These are phyloP conservation scores for Metschnikowia lunata DNA, from an alignment of 805 yeast species.

Conservation along the genomic window DNA sequence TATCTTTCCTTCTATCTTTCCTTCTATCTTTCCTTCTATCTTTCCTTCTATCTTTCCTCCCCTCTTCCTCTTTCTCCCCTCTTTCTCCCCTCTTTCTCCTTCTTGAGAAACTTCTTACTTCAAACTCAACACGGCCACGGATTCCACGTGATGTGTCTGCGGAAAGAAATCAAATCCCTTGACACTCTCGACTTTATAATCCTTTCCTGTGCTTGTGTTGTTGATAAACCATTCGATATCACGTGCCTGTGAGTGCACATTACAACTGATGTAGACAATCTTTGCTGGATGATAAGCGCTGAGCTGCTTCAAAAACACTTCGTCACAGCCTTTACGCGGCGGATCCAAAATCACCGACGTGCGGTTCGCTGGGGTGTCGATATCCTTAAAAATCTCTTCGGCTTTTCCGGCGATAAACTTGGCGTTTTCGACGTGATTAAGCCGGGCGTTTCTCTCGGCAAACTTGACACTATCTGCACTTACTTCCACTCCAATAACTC, in stretches of 20 bases:
- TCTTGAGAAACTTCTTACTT: slow-evolving; percentile 4
- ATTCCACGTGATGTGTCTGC: slow-evolving; percentile 88
- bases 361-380: slow-evolving; percentile 66
- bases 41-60: too few relatives aligned
- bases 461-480: slow-evolving; percentile 86
- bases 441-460: slow-evolving; percentile 75
- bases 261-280: slow-evolving; percentile 93
- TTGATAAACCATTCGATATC: slow-evolving; percentile 80
- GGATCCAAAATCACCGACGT: slow-evolving; percentile 95
- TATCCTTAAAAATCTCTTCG: slow-evolving; percentile 76
- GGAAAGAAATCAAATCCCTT: slow-evolving; percentile 97
- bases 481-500: slow-evolving; percentile 90
- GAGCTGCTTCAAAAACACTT: slow-evolving; percentile 77
- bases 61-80: too few relatives aligned
- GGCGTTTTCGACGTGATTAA: slow-evolving; percentile 74
- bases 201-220: slow-evolving; percentile 55
- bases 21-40: too few relatives aligned
- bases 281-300: slow-evolving; percentile 78
- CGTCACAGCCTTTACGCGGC: slow-evolving; percentile 96
- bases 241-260: slow-evolving; percentile 96
- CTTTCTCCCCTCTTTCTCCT: too few relatives aligned
- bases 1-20: too few relatives aligned
- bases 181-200: slow-evolving; percentile 72
- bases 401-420: slow-evolving; percentile 89
- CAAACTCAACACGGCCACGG: slow-evolving; percentile 64